These are phyloP conservation scores for Gastrolobium villosum DNA, from an alignment of 306 rosid species.

Conservation along the genomic window DNA sequence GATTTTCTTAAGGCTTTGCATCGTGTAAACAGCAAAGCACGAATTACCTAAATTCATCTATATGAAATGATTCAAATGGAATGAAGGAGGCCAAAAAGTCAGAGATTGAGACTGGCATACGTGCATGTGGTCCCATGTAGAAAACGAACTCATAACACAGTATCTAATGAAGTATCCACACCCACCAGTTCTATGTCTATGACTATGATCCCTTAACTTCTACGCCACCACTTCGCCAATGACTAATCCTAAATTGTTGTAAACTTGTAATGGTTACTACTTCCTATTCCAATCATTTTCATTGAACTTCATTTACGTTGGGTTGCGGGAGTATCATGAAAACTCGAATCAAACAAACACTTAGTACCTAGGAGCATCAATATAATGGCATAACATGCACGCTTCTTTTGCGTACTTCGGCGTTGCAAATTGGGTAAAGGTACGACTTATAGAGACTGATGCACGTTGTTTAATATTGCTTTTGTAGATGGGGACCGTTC, in stretches of 20 bases:
- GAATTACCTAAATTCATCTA: neutral
- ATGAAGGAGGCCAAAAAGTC: neutral
- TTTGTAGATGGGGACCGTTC: neutral
- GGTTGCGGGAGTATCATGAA: neutral
- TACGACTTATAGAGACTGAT: neutral
- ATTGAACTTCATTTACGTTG: constrained; percentile 1
- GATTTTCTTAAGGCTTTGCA: too few species aligned
- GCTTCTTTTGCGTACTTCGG: constrained; percentile 21
- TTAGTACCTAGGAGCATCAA: neutral
- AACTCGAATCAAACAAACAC: constrained; percentile 24
- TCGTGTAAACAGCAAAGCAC: too few species aligned
- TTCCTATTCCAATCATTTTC: constrained; percentile 35
- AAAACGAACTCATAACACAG: constrained; percentile 3
- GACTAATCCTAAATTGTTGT: constrained; percentile 9
- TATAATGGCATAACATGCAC: neutral
- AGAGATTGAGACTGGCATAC: neutral
- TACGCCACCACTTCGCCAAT: constrained; percentile 35
- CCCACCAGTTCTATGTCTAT: neutral
- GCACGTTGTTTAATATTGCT: neutral
- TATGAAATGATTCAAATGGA: neutral
- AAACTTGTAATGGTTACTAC: neutral
- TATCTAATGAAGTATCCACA: neutral
- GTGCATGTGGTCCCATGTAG: constrained; percentile 14
- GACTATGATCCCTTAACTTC: constrained; percentile 27
- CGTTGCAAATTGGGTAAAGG: neutral